These are phyloP conservation scores for Pleurotus citrinopileatus DNA, from an alignment of 768 basidiomycete genomes.

Conservation along the genomic window DNA sequence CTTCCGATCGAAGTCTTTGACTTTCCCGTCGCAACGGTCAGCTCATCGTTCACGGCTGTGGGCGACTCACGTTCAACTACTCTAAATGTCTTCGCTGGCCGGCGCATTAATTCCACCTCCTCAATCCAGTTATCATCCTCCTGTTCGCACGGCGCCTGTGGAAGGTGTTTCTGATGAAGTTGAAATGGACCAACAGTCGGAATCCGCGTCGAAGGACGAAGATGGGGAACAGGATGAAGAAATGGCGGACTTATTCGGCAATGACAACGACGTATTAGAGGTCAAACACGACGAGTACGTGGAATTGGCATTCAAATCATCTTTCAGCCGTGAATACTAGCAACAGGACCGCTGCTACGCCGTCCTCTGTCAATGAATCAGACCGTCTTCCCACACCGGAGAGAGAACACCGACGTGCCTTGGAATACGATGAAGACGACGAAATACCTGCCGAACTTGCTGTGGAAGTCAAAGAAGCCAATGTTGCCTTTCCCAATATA, in stretches of 20 bases:
- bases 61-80: no score
- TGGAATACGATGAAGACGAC: conserved; percentile 85
- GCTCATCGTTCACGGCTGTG: no score
- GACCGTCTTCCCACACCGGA: conserved; percentile 62
- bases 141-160: neutral
- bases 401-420: conserved; percentile 60
- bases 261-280: conserved; percentile 54
- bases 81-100: conserved; percentile 56
- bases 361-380: conserved; percentile 55
- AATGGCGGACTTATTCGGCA: conserved; percentile 81
- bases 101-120: conserved; percentile 44
- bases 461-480: conserved; percentile 60
- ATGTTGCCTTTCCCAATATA: conserved; percentile 83
- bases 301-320: neutral
- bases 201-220: conserved; percentile 21
- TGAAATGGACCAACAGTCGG: conserved; percentile 34
- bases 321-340: conserved; percentile 4
- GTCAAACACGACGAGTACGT: conserved; percentile 48
- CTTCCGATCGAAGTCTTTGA: no score
- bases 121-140: neutral
- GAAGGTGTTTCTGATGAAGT: conserved; percentile 29
- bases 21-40: no score
- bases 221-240: conserved; percentile 44
- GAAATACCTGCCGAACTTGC: conserved; percentile 49
- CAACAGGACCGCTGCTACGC: conserved; percentile 34